Conservation (phyloP, 2,329 filamentous ascomycete genomes). For the Colletotrichum sp. region DNA sequence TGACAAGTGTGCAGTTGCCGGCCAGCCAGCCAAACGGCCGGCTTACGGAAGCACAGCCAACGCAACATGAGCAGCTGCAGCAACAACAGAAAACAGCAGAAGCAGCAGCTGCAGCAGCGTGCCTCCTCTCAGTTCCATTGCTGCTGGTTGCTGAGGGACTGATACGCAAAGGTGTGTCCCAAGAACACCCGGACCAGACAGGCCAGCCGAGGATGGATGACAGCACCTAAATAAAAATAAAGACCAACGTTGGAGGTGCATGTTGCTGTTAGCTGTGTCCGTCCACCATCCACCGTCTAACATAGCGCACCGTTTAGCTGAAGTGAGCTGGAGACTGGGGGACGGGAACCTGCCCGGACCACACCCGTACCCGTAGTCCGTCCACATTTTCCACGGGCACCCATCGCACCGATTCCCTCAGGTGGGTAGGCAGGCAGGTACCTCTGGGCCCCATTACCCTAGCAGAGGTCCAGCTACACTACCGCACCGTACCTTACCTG, state of each 20-base stretch:
- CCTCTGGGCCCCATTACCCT: not conserved
- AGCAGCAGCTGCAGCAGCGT: not conserved
- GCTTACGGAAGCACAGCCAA: constrained; percentile 9
- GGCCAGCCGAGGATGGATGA: not conserved
- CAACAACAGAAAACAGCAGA: not conserved
- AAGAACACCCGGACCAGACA: not conserved
- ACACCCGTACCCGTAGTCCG: not conserved
- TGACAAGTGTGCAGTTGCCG: not conserved
- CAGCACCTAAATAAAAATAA: not conserved
- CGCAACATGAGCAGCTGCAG: constrained; percentile 1
- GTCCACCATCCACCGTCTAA: not conserved
- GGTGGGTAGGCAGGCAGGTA: not conserved
- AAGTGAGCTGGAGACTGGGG: not conserved
- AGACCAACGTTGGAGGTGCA: not conserved
- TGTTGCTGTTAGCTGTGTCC: not conserved
- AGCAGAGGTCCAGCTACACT: not conserved
- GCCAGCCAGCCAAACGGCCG: not conserved
- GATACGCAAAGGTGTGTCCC: not conserved
- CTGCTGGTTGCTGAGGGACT: not conserved
- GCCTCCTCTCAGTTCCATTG: not conserved
- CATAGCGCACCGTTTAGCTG: not conserved
- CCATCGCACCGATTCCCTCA: not conserved
- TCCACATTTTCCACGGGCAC: not conserved
- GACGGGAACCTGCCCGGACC: not conserved
- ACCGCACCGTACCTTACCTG: not conserved